Percentiles rank a stretch among this genome's conserved stretches.
Evolutionary conservation across 495 filamentous ascomycete genomes (phyloP).

Genomic region (Rhypophila decipiens): DNA sequence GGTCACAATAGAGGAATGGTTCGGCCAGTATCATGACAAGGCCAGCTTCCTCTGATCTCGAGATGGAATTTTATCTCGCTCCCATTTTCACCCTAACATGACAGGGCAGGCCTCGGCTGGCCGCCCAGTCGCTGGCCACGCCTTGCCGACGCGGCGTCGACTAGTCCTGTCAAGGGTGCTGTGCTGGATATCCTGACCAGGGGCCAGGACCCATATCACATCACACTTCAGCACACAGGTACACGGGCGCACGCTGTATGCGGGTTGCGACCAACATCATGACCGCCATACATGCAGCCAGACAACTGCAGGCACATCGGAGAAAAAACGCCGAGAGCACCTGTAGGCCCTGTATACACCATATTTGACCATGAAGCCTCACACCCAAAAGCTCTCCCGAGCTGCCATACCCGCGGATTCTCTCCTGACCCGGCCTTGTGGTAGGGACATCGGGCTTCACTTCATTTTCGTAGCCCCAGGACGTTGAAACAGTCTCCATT

Average conservation of each 20-base stretch:
- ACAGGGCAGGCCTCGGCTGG: not conserved
- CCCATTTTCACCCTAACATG: not conserved
- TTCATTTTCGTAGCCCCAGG: no score
- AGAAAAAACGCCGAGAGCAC: no score
- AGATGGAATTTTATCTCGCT: no score
- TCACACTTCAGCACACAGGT: not conserved
- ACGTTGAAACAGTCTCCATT: no score
- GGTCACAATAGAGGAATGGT: no score
- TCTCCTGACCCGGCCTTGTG: not conserved
- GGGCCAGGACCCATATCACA: constrained; percentile 5
- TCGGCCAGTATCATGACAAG: no score
- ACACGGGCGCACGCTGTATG: not conserved
- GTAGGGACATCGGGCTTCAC: not conserved
- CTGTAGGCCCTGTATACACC: no score
- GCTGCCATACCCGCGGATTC: not conserved
- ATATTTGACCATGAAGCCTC: no score
- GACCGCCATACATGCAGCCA: no score
- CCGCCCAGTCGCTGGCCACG: constrained; percentile 9
- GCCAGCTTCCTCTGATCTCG: no score
- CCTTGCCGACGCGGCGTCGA: constrained; percentile 9
- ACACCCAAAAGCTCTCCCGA: no score
- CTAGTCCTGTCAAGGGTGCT: not conserved
- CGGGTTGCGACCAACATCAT: constrained; percentile 1
- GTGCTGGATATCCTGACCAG: not conserved
- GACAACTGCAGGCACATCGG: no score